These are phyloP conservation scores for Mucor irregularis DNA, from an alignment of 371 early-diverging fungal genomes.

Conservation along the genomic window DNA sequence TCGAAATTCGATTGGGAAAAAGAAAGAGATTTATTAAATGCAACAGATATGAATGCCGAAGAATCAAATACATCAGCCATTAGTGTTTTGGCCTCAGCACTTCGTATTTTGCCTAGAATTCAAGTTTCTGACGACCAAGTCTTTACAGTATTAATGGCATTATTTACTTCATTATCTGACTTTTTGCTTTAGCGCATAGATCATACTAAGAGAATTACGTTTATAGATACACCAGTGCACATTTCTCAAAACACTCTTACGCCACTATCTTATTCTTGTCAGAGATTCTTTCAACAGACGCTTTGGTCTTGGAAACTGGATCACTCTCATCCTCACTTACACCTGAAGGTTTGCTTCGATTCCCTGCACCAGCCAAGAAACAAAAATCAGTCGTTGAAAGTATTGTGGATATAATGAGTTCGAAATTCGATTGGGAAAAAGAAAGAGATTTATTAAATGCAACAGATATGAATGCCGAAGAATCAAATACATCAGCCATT, in stretches of 20 bases:
- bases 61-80: conserved; percentile 10
- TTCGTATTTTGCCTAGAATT: conserved; percentile 58
- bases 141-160: conserved; percentile 30
- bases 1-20: conserved; percentile 52
- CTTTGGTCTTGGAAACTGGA: conserved; percentile 41
- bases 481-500: conserved; percentile 14
- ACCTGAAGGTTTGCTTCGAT: conserved; percentile 57
- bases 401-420: conserved; percentile 38
- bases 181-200: conserved; percentile 39
- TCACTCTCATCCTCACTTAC: conserved; percentile 54
- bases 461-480: conserved; percentile 33
- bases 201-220: neutral
- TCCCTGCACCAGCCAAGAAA: conserved; percentile 34
- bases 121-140: conserved; percentile 39
- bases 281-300: conserved; percentile 47
- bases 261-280: conserved; percentile 60
- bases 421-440: conserved; percentile 52
- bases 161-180: conserved; percentile 39
- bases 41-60: conserved; percentile 36
- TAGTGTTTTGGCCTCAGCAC: conserved; percentile 19
- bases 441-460: conserved; percentile 51
- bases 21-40: conserved; percentile 51
- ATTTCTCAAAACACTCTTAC: conserved; percentile 37
- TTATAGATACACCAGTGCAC: conserved; percentile 32
- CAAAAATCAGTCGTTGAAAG: conserved; percentile 30